Conservation (phyloP, 257 asterid species). For the Ophiorrhiza pumila region DNA sequence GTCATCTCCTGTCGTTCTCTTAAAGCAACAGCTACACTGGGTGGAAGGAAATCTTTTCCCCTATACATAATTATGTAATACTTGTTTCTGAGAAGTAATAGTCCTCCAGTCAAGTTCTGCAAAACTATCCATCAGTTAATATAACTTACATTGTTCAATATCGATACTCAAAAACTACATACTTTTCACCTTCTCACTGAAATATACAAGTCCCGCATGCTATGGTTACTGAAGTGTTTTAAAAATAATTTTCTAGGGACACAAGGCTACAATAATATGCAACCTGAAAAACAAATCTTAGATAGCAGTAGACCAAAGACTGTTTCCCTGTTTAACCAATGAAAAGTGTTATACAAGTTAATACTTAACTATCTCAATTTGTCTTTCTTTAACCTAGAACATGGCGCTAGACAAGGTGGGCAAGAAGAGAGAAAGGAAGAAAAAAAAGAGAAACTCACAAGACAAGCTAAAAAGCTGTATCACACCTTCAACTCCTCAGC, state of each 20-base stretch:
- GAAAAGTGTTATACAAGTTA: not conserved
- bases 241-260: not conserved
- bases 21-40: slow-evolving; percentile 75
- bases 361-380: not conserved
- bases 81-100: slow-evolving; percentile 86
- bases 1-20: slow-evolving; percentile 81
- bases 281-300: not conserved
- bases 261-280: not conserved
- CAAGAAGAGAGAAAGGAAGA: not conserved
- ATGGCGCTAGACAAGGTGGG: not conserved
- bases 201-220: not conserved
- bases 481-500: slow-evolving; percentile 93
- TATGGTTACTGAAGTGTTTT: not conserved
- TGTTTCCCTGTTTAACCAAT: not conserved
- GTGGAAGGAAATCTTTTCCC: slow-evolving; percentile 94
- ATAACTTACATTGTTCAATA: not conserved
- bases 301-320: not conserved
- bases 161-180: not conserved
- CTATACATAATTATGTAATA: slow-evolving; percentile 89
- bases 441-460: slow-evolving; percentile 8
- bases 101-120: slow-evolving; percentile 87
- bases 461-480: slow-evolving; percentile 12
- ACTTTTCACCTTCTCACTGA: not conserved
- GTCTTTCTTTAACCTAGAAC: not conserved
- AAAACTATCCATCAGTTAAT: slow-evolving; percentile 11